Evolutionary conservation across 2,329 filamentous ascomycete species (phyloP), one percentile per base, ranked within the genome.

Genomic region (Scedosporium dehoogii): DNA sequence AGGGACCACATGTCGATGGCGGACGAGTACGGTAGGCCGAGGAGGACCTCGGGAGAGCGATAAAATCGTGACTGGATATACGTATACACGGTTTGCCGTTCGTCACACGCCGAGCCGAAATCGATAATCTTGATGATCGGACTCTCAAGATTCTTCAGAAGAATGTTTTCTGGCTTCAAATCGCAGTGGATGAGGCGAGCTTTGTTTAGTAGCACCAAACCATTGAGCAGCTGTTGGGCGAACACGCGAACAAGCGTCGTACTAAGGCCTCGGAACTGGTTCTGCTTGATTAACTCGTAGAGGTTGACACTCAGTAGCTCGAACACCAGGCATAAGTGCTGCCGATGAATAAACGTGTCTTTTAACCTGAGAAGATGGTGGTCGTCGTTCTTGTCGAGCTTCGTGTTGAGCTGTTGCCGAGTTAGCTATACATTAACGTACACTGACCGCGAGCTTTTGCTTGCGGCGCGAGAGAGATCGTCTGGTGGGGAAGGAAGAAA

Each of bases 91-190:
- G 94, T 99, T 74, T 99, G 94, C 59, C 94, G 87, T 76, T 99
- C 94, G 73, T 99, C 94, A 74, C 94, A 99, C 14, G 94, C 94
- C 44, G 94, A 99, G 53, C 94, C 94, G 72, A 99, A 99, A 81
- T 99, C 94, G 73, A 99, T 99, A 70, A 99, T 97, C 75, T 99
- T 99, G 82, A 99, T 99, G 68, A 99, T 97, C 3, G 94, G 94
- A 70, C 93, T 97, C 74, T 99, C 94, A 51, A 99, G 85, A 72
- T 99, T 99, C 76, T 99, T 99, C 61, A 99, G 80, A 53, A 99
- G 77, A 63, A 99, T 99, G 69, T 99, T 99, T 75, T 99, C 94
- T 0, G 94, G 94, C 73, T 99, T 99, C 73, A 99, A 74, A 80
- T 99, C 94, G 75, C 94, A 99, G 75, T 99, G 94, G 69, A 99